Evolutionary conservation across 208 protist species (phyloP), one percentile per base, ranked within the genome.

Genomic region (Leishmania mexicana): DNA sequence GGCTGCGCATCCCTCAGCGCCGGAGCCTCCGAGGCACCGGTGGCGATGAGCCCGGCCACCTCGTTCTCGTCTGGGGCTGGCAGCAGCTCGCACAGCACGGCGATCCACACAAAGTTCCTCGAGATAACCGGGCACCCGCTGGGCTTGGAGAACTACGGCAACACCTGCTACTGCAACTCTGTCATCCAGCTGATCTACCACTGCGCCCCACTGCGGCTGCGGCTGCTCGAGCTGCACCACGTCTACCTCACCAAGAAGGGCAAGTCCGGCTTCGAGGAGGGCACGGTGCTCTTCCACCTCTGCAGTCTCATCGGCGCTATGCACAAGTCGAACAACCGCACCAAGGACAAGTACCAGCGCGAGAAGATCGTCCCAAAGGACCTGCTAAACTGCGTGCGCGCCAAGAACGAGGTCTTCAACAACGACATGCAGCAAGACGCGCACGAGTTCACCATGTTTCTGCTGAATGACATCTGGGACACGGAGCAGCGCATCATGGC

Each of bases 141-240:
- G 42, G 96, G 94, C 10, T 79, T 98, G 17, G 93, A 97, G 83
- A 98, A 98, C 87, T 97, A 94, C 76, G 95, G 95, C 57, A 97
- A 97, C 86, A 98, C 93, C 17, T 98, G 96, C 84, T 98, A 97
- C 88, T 90, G 88, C 83, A 98, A 98, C 87, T 89, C 92, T 3
- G 94, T 98, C 6, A 81, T 98, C 40, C 96, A 98, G 83, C 88
- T 96, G 13, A 88, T 98, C 57, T 98, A 97, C 82, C 95, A 95
- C 85, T 98, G 96, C 84, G 84, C 91, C 15, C 93, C 96, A 71
- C 86, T 98, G 57, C 92, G 95, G 2, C 80, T 93, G 81, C 88
- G 91, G 19, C 73, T 97, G 73, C 88, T 96, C 28, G 89, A 97
- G 82, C 79, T 97, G 78, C 42, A 95, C 79, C 88, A 93, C 45